phyloP scores from a whole-genome alignment of 1,284 basidiomycete species.

The Microbotryum scabiosae region DNA sequence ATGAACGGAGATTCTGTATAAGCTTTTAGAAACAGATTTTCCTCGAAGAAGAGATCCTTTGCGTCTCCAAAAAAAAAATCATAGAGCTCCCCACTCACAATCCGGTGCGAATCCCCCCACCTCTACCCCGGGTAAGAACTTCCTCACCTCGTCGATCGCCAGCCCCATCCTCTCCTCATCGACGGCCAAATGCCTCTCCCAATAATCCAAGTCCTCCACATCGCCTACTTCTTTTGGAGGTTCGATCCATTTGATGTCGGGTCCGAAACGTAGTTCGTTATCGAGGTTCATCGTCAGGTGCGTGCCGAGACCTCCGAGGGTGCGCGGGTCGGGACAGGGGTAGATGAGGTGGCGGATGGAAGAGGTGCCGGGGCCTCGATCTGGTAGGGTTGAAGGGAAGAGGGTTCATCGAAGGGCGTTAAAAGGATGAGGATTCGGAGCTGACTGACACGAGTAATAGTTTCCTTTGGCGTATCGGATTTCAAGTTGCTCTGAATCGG shows the following conservation, averaged over 20 bases:
- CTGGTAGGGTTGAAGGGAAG: constrained; percentile 1
- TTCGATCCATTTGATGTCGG: constrained; percentile 81
- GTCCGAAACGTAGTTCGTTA: constrained; percentile 84
- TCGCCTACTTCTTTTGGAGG: constrained; percentile 40
- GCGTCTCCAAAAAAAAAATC: not conserved
- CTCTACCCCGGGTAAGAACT: constrained; percentile 64
- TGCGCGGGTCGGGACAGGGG: constrained; percentile 62
- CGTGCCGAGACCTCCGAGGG: constrained; percentile 63
- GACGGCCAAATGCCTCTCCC: constrained; percentile 54
- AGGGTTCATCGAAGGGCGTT: constrained; percentile 8
- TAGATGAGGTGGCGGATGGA: constrained; percentile 73
- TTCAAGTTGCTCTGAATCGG: constrained; percentile 12
- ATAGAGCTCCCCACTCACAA: constrained; percentile 40
- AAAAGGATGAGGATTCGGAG: constrained; percentile 10
- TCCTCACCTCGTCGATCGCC: constrained; percentile 49
- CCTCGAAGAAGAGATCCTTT: too few relatives aligned
- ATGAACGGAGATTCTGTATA: too few relatives aligned
- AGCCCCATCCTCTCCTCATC: constrained; percentile 56
- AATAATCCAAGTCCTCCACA: constrained; percentile 59
- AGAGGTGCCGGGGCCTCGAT: constrained; percentile 61
- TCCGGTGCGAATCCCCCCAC: constrained; percentile 66
- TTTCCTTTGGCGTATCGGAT: constrained; percentile 48
- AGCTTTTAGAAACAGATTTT: too few relatives aligned
- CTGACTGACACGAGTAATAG: constrained; percentile 57
- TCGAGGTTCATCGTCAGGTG: constrained; percentile 78